phyloP scores from a whole-genome alignment of 306 rosid species.

The Myrica gale region DNA sequence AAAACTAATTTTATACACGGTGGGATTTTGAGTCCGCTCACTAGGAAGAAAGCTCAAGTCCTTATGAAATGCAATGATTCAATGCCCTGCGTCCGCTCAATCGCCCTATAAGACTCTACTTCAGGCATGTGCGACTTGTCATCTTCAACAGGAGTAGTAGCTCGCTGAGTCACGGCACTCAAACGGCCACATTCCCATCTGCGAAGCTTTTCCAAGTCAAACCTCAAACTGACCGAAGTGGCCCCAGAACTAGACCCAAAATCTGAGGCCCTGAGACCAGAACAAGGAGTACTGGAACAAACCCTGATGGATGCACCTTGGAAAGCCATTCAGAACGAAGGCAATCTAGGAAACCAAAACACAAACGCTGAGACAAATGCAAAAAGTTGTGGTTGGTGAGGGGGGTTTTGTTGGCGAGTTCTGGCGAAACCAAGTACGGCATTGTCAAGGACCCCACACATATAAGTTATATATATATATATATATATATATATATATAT shows the following conservation, averaged over 20 bases:
- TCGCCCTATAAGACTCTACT: constrained; percentile 36
- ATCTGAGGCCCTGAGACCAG: constrained; percentile 36
- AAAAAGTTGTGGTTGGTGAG: constrained; percentile 44
- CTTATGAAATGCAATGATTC: constrained; percentile 46
- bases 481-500: too few relatives aligned
- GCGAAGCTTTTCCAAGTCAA: constrained; percentile 32
- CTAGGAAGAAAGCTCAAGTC: constrained; percentile 74
- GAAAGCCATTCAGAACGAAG: constrained; percentile 52
- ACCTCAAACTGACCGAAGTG: constrained; percentile 36
- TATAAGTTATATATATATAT: too few relatives aligned
- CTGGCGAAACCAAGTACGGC: constrained; percentile 39
- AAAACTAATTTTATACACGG: neutral
- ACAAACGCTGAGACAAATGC: constrained; percentile 21
- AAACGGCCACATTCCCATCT: constrained; percentile 56
- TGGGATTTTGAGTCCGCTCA: constrained; percentile 38
- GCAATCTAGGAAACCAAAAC: constrained; percentile 24
- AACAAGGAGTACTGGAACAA: constrained; percentile 33
- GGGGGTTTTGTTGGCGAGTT: constrained; percentile 37
- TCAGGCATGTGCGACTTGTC: constrained; percentile 43
- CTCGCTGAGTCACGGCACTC: constrained; percentile 50
- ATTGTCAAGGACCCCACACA: constrained; percentile 54
- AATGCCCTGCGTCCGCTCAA: constrained; percentile 27
- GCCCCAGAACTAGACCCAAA: constrained; percentile 29
- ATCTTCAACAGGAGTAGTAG: constrained; percentile 67
- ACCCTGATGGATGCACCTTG: constrained; percentile 40